phyloP scores from a whole-genome alignment of 1,284 basidiomycete genomes.

The Ustilago vetiveriae region DNA sequence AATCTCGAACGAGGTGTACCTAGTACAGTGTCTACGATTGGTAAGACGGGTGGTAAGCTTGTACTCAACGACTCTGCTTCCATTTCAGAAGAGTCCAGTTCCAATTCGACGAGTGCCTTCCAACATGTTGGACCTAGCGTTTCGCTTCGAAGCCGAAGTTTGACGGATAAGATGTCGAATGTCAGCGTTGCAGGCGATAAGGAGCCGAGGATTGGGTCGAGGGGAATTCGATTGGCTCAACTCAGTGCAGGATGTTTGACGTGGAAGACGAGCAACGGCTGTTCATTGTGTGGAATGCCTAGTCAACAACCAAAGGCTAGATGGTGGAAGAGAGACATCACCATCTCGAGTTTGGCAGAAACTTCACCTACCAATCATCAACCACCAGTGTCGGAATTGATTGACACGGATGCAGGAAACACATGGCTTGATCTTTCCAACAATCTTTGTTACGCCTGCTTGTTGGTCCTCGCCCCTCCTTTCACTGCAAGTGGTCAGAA shows the following conservation, averaged over 20 bases:
- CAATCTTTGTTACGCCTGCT: slow-evolving; percentile 33
- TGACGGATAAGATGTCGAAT: slow-evolving; percentile 5
- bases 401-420: too few species aligned
- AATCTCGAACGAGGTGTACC: slow-evolving; percentile 60
- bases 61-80: slow-evolving; percentile 28
- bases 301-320: slow-evolving; percentile 40
- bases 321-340: slow-evolving; percentile 57
- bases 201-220: slow-evolving; percentile 47
- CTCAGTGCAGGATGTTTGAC: slow-evolving; percentile 37
- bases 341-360: slow-evolving; percentile 39
- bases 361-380: slow-evolving; percentile 5
- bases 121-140: slow-evolving; percentile 38
- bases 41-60: slow-evolving; percentile 60
- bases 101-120: slow-evolving; percentile 19
- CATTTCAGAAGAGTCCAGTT: background rate
- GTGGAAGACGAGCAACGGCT: slow-evolving; percentile 21
- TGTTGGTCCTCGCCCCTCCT: slow-evolving; percentile 25
- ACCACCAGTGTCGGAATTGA: background rate
- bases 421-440: slow-evolving; percentile 26
- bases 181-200: background rate
- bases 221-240: slow-evolving; percentile 47
- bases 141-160: slow-evolving; percentile 2
- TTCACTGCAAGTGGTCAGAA: too few species aligned
- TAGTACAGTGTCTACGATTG: slow-evolving; percentile 60
- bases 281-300: slow-evolving; percentile 60